Evolutionary conservation across 2,329 filamentous ascomycete genomes (phyloP).

Genomic region (Trichoderma breve): DNA sequence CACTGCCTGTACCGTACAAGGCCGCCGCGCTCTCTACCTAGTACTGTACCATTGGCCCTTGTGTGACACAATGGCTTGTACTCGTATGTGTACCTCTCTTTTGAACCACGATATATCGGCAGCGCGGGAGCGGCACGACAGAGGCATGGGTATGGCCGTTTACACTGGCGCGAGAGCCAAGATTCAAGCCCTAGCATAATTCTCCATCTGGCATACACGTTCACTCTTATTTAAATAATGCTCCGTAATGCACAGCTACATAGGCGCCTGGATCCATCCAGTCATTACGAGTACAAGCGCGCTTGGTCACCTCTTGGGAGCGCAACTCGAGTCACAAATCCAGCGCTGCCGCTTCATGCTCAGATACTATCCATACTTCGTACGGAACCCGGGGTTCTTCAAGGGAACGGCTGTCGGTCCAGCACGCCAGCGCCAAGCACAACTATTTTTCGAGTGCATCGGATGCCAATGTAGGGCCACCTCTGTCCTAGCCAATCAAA

Average conservation of each 20-base stretch:
- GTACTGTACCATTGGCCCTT: neutral
- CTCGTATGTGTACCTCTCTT: neutral
- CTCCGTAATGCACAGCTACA: conserved; percentile 6
- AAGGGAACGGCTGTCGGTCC: neutral
- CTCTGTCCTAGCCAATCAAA: neutral
- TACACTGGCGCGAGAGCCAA: conserved; percentile 5
- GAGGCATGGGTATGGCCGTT: conserved; percentile 12
- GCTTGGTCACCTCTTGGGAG: neutral
- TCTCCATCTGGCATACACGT: conserved; percentile 8
- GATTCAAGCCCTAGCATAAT: conserved; percentile 15
- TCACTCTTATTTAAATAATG: conserved; percentile 17
- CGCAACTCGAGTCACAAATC: neutral
- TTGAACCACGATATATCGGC: conserved; percentile 5
- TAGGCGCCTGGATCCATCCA: neutral
- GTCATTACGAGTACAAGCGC: neutral
- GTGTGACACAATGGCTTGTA: neutral
- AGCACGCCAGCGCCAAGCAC: neutral
- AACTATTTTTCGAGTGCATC: neutral
- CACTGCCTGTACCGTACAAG: neutral
- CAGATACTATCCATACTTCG: neutral
- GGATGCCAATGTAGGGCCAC: neutral
- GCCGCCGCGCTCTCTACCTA: neutral
- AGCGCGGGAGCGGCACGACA: conserved; percentile 17
- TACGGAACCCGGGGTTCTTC: neutral
- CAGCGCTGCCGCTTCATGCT: neutral